Base-by-base conservation (phyloP, 441 rosid genomes). In the Sinapis alba region DNA sequence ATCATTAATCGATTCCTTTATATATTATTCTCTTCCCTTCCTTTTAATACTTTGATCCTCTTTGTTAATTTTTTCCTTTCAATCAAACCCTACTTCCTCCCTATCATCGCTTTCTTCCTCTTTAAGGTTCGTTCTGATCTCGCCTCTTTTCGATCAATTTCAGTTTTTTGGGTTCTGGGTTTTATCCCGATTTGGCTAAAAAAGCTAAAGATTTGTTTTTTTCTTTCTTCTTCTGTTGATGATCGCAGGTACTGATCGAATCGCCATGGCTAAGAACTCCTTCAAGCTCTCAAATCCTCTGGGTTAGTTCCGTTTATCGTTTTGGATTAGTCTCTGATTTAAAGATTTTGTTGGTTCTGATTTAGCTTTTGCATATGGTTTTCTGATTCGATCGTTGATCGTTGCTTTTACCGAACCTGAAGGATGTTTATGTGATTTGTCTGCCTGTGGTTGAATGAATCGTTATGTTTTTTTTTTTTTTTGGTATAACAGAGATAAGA, bases 401-500 rank as follows among this genome's bases (percentile, higher is more conserved):
- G 38, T 32, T 32, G 34, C 34, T 30, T 3, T 32, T 32, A 32
- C 38, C 38, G 11, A 16, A 16, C 10, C 21, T 16, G 16, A 50
- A 47, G 54, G 54, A 47, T 47, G 20, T 47, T 15, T 45, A 6
- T 6, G 53, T 45, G 53, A n/a, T 45, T 38, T 4, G 16, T 36
- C 43, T 36, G 8, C 8, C 41, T 34, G 41, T 34, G 36, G 6
- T 32, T 43, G 18, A 43, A 5, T 43, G 7, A n/a, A 43, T 43
- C 51, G 5, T n/a, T 43, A 47, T 47, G 53, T 9, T 47, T 47
- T 6, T 24, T 2, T 24, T 57, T 30, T 16, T 19, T 54, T 66
- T n/a, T 1, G 6, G 32, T 12, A 20, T 83, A n/a, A 1, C 90
- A 95, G 99, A 95, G 75, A 86, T 94, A 86, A 90, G 98, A 86